phyloP scores from a whole-genome alignment of 2,329 filamentous ascomycete genomes.

The Aotearoamyces nothofagi region DNA sequence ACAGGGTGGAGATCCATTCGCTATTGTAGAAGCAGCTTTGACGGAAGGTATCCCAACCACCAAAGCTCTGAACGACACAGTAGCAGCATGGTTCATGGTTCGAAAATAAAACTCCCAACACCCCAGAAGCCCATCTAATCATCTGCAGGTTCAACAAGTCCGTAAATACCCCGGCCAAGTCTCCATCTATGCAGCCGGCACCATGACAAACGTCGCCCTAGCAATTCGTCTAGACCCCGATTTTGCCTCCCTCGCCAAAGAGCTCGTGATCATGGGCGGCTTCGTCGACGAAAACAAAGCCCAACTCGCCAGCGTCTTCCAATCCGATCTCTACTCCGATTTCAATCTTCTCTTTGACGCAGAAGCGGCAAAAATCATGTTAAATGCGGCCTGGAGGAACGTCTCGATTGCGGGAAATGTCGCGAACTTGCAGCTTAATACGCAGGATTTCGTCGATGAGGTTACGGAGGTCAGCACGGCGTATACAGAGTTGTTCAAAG shows the following conservation, averaged over 20 bases:
- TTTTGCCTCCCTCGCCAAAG: conserved; percentile 29
- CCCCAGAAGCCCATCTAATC: no score
- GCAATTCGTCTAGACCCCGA: conserved; percentile 28
- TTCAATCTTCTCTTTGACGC: conserved; percentile 36
- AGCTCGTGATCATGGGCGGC: conserved; percentile 33
- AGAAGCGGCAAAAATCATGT: conserved; percentile 31
- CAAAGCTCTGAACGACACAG: conserved; percentile 22
- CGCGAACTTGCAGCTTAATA: conserved; percentile 29
- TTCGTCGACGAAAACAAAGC: conserved; percentile 28
- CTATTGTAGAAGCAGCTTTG: conserved; percentile 25
- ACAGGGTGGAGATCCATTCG: conserved; percentile 27
- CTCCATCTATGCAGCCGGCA: conserved; percentile 29
- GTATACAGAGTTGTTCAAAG: conserved; percentile 22
- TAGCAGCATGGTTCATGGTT: conserved; percentile 30
- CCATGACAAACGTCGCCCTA: conserved; percentile 32
- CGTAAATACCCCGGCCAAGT: conserved; percentile 32
- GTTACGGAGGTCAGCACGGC: conserved; percentile 22
- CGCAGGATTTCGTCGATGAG: conserved; percentile 23
- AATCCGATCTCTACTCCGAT: conserved; percentile 18
- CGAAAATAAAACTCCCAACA: no score
- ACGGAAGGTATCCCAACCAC: conserved; percentile 29
- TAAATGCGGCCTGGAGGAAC: conserved; percentile 29
- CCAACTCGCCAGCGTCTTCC: conserved; percentile 13
- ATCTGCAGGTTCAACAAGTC: no score
- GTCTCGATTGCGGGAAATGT: conserved; percentile 29